Evolutionary conservation across 352 stramenopile genomes (phyloP).

Genomic region (Hyaloperonospora arabidopsidis): DNA sequence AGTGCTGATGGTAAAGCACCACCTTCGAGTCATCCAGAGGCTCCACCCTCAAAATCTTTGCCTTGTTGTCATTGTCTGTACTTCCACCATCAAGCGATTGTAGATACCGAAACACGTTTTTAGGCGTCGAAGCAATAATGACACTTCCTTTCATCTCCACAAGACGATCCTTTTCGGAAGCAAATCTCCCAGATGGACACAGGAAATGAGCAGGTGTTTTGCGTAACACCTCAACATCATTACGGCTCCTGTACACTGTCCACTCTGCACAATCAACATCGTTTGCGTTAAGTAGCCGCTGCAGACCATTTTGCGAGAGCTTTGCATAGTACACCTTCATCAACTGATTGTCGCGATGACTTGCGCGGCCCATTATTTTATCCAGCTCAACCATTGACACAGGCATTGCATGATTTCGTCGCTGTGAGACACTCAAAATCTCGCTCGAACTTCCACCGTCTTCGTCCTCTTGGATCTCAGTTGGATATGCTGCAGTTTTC

Average conservation of each 20-base stretch:
- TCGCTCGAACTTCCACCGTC: constrained; percentile 23
- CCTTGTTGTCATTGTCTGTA: constrained; percentile 23
- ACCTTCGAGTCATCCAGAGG: constrained; percentile 52
- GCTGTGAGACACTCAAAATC: constrained; percentile 11
- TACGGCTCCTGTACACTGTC: constrained; percentile 31
- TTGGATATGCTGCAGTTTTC: constrained; percentile 26
- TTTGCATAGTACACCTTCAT: constrained; percentile 72
- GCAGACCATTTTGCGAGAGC: constrained; percentile 48
- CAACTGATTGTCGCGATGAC: constrained; percentile 57
- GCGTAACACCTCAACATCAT: constrained; percentile 34
- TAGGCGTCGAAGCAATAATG: constrained; percentile 35
- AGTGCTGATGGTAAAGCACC: constrained; percentile 63
- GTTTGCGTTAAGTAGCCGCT: constrained; percentile 42
- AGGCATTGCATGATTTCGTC: constrained; percentile 15
- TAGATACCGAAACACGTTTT: constrained; percentile 55
- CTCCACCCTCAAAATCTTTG: constrained; percentile 46
- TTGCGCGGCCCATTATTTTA: constrained; percentile 47
- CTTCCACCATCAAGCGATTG: constrained; percentile 42
- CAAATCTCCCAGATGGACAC: constrained; percentile 18
- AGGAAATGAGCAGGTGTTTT: constrained; percentile 33
- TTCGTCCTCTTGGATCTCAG: constrained; percentile 30
- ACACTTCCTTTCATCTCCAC: constrained; percentile 74
- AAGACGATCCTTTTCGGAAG: constrained; percentile 37
- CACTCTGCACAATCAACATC: constrained; percentile 32
- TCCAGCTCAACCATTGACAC: constrained; percentile 49